Evolutionary conservation across 441 rosid genomes (phyloP).

Genomic region (Euphorbia schlechtendalii): DNA sequence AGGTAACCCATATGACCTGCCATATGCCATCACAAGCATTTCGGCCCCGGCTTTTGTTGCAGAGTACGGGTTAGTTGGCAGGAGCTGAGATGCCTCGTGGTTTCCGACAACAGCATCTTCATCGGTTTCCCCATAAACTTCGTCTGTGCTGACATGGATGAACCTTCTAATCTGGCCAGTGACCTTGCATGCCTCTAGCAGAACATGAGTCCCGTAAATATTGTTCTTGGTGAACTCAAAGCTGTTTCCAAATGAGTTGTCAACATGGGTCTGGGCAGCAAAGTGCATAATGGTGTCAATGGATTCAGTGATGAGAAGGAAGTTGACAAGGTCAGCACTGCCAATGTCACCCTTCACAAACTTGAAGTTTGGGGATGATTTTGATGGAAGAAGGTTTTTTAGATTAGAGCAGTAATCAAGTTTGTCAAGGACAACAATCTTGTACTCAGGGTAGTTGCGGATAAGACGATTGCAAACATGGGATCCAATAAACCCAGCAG

Average conservation of each 20-base stretch:
- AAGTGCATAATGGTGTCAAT: constrained; percentile 54
- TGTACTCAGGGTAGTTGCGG: constrained; percentile 71
- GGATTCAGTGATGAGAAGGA: constrained; percentile 39
- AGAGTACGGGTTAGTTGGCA: constrained; percentile 48
- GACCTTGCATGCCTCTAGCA: constrained; percentile 48
- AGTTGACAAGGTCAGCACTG: constrained; percentile 49
- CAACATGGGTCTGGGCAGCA: constrained; percentile 47
- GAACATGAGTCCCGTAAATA: constrained; percentile 44
- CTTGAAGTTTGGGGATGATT: constrained; percentile 69
- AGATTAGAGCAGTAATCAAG: constrained; percentile 84
- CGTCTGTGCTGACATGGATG: constrained; percentile 50
- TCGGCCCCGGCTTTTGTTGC: constrained; percentile 51
- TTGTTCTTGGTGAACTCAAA: constrained; percentile 51
- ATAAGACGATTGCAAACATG: constrained; percentile 59
- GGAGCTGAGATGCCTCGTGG: constrained; percentile 47
- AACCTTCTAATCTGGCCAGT: constrained; percentile 49
- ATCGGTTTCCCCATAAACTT: constrained; percentile 48
- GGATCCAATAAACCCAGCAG: constrained; percentile 83
- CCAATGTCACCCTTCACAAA: constrained; percentile 56
- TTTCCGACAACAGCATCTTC: constrained; percentile 47
- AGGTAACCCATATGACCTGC: constrained; percentile 45
- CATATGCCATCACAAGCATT: constrained; percentile 53
- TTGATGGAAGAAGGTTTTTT: constrained; percentile 62
- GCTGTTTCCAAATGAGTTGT: constrained; percentile 45
- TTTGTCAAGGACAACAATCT: constrained; percentile 84